Evolutionary conservation across 306 rosid genomes (phyloP).

Genomic region (Quillaja saponaria): DNA sequence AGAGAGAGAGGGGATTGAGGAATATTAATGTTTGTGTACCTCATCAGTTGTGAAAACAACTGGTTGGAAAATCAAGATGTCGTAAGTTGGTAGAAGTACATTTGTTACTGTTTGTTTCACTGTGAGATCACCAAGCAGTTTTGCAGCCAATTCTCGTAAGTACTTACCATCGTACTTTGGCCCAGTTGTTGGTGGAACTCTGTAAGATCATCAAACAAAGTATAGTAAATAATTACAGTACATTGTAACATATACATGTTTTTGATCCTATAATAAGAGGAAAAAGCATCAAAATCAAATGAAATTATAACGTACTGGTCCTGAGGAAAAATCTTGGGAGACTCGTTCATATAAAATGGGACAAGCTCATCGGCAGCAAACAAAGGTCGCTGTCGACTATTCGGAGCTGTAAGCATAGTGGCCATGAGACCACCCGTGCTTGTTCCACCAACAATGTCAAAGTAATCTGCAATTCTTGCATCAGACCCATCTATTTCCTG

Average conservation of each 20-base stretch:
- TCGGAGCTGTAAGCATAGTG: conserved; percentile 42
- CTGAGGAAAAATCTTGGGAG: neutral
- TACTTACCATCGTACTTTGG: conserved; percentile 44
- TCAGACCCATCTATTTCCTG: conserved; percentile 35
- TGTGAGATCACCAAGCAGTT: neutral
- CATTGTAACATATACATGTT: too few species aligned
- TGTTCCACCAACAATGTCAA: conserved; percentile 38
- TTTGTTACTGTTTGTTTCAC: conserved; percentile 43
- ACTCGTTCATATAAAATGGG: neutral
- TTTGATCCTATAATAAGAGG: too few species aligned
- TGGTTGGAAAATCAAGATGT: conserved; percentile 9
- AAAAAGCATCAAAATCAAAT: too few species aligned
- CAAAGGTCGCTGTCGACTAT: conserved; percentile 29
- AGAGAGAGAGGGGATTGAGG: too few species aligned
- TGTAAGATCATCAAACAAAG: too few species aligned
- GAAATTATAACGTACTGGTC: neutral
- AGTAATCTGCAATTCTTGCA: conserved; percentile 39
- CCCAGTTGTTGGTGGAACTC: too few species aligned
- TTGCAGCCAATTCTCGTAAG: neutral
- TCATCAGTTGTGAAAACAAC: too few species aligned
- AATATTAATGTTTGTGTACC: too few species aligned
- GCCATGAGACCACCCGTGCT: conserved; percentile 52
- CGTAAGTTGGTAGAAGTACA: conserved; percentile 46
- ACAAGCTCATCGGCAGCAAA: conserved; percentile 32
- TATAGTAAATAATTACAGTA: neutral